Evolutionary conservation across 176 grass and related monocot genomes (phyloP), one percentile per base, ranked within the genome.

Genomic region (Phoenix roebelenii): DNA sequence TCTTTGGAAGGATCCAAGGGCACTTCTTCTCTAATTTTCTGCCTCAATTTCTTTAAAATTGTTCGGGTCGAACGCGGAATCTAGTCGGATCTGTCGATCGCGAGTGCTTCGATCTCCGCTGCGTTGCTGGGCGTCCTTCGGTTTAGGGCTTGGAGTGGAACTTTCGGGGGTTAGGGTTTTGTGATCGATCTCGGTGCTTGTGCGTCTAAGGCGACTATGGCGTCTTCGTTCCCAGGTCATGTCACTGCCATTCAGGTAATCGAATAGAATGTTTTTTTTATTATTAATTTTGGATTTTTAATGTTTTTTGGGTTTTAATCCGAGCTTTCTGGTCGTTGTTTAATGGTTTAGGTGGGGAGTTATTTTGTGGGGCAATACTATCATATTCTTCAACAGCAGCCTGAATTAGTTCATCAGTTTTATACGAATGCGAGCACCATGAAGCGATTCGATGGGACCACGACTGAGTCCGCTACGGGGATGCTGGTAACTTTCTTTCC

Each of bases 311-410:
- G 1, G 10, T 71, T 69, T 50, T 9, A 49, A 32, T 20, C 50
- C 19, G 52, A 44, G 10, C 35, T 60, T 81, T 81, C 30, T 18
- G 49, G 18, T 39, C 15, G 23, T 63, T 23, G 15, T 44, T 52
- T 55, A 15, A 44, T 44, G 15, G 16, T 29, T 65, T 74, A 89
- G 85, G 70, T 84, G 54, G 77, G 85, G 22, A 74, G 80, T 59
- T 72, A 68, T 61, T 89, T 84, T 65, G 51, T 89, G 5, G 25
- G 58, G 19, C 65, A 82, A 54, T 89, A 89, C 60, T 89, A 89
- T 78, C 73, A 76, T 61, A 79, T 84, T 20, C 77, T 84, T 26
- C 57, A 82, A 26, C 79, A 68, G 70, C 54, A 69, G 55, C 77
- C 85, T 60, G 52, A 81, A 14, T 66, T 78, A 53, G 70, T 59